phyloP scores from a whole-genome alignment of 1,284 basidiomycete species.

The Athelia psychrophila region DNA sequence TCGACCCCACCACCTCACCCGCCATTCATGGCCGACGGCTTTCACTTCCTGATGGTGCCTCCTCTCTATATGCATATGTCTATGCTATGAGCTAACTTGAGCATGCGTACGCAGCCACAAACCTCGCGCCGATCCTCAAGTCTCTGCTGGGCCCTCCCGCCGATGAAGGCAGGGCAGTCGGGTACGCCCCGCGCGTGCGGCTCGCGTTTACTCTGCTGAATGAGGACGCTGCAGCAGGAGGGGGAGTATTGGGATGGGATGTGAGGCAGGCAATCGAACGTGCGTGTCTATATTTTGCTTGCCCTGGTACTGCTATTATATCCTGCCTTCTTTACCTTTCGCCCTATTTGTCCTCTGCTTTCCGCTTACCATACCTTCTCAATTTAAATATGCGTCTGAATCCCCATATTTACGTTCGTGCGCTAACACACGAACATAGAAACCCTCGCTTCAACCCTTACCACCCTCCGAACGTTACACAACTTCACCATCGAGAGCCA shows the following conservation, averaged over 20 bases:
- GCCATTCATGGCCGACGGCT: no score
- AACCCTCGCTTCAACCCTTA: slow-evolving; percentile 66
- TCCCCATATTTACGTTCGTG: slow-evolving; percentile 10
- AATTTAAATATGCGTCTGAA: no score
- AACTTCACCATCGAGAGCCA: slow-evolving; percentile 95
- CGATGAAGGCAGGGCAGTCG: slow-evolving; percentile 28
- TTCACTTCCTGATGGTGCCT: background rate
- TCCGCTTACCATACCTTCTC: slow-evolving; percentile 6
- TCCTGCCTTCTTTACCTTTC: no score
- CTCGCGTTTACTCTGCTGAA: slow-evolving; percentile 84
- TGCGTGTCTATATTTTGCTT: slow-evolving; percentile 33
- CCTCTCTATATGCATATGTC: background rate
- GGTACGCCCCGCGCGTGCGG: slow-evolving; percentile 78
- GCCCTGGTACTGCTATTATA: no score
- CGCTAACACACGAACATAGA: no score
- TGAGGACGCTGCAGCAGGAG: slow-evolving; percentile 76
- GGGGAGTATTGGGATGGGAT: slow-evolving; percentile 69
- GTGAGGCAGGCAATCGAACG: slow-evolving; percentile 60
- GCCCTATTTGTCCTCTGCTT: no score
- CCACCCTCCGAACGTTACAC: slow-evolving; percentile 66
- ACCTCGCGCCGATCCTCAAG: no score
- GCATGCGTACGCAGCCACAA: no score
- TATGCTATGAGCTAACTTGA: no score
- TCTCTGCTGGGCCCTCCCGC: slow-evolving; percentile 19
- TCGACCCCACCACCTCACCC: no score